Evolutionary conservation across 495 filamentous ascomycete genomes (phyloP).

Genomic region (Aspergillus saccharolyticus): DNA sequence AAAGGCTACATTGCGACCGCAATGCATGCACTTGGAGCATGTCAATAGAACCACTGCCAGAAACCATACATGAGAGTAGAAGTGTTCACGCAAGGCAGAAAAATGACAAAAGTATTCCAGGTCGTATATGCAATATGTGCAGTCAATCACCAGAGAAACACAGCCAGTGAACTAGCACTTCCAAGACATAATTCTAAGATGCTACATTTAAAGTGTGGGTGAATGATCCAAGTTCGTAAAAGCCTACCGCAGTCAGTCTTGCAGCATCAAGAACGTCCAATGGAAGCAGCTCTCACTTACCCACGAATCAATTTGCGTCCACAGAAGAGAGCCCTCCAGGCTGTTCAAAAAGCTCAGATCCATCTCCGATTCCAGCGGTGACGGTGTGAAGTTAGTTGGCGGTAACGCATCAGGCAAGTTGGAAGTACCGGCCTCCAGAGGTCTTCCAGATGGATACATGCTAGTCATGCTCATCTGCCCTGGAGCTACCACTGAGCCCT

Average conservation of each 20-base stretch:
- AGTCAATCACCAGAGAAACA: neutral
- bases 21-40: no score
- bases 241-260: constrained; percentile 10
- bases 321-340: constrained; percentile 30
- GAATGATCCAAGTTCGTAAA: constrained; percentile 27
- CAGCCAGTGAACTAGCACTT: neutral
- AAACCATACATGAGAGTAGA: no score
- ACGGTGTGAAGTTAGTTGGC: constrained; percentile 15
- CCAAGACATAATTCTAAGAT: neutral
- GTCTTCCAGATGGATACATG: constrained; percentile 1
- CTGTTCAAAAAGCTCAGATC: constrained; percentile 28
- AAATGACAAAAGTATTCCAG: neutral
- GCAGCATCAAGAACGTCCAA: neutral
- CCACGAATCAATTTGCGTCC: constrained; percentile 36
- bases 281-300: constrained; percentile 16
- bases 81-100: neutral
- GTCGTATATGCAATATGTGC: neutral
- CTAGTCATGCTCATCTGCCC: neutral
- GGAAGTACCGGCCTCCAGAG: constrained; percentile 16
- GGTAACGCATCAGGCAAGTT: constrained; percentile 18
- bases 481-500: constrained; percentile 4
- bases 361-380: constrained; percentile 17
- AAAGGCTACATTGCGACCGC: no score
- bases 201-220: constrained; percentile 17
- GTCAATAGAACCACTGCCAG: neutral